A percentile compares a stretch with the other conserved stretches of the same genome.
phyloP scores from a whole-genome alignment of 2,329 filamentous ascomycete species.

The Falciphora oryzae region DNA sequence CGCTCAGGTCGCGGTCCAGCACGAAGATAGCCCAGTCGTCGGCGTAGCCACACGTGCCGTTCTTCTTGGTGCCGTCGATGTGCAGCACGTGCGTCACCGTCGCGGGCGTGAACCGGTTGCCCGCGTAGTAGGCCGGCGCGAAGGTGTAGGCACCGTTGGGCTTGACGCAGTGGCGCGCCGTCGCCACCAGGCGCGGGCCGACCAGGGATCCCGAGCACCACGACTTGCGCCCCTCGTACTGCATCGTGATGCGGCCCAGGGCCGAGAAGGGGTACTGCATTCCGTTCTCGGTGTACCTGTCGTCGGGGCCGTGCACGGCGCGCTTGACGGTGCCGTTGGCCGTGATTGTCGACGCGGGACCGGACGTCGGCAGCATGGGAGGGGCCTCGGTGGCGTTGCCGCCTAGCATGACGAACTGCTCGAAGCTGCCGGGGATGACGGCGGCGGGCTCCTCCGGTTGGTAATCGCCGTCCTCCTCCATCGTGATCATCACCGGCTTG shows the following conservation, averaged over 20 bases:
- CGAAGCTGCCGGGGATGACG: neutral
- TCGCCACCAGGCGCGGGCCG: constrained; percentile 1
- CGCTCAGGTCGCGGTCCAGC: neutral
- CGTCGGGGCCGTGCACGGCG: neutral
- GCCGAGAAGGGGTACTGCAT: constrained; percentile 6
- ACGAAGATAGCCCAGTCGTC: constrained; percentile 9
- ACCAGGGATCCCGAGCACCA: constrained; percentile 4
- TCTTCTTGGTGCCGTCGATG: neutral
- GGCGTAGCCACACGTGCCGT: neutral
- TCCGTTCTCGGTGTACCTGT: neutral
- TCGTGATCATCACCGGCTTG: neutral
- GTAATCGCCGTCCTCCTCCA: neutral
- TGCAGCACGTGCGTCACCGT: constrained; percentile 3
- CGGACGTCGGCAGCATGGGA: neutral
- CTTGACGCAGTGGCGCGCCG: constrained; percentile 8
- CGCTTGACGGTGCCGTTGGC: constrained; percentile 1
- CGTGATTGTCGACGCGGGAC: neutral
- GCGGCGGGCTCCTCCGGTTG: neutral
- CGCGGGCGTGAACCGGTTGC: neutral
- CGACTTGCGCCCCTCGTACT: neutral
- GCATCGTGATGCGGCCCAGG: neutral
- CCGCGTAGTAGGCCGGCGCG: constrained; percentile 4
- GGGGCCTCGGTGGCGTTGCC: constrained; percentile 5
- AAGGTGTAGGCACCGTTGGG: constrained; percentile 2
- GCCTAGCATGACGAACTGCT: neutral